Conservation (phyloP, 2,329 filamentous ascomycete genomes). For the Phaeoacremonium minimum region DNA sequence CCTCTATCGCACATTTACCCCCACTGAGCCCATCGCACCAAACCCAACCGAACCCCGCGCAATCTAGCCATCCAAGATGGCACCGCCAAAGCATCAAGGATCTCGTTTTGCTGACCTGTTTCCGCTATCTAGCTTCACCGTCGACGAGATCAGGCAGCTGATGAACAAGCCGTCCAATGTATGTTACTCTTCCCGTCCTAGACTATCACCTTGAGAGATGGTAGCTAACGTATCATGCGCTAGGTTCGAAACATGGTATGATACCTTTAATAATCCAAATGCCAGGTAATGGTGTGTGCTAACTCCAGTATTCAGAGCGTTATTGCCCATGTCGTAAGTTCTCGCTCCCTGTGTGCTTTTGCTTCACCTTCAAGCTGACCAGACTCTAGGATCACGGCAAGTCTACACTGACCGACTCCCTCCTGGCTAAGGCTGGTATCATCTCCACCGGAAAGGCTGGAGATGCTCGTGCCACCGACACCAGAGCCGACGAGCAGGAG, state of each 20-base stretch:
- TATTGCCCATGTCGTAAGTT: slow-evolving; percentile 99
- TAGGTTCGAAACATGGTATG: too few relatives aligned
- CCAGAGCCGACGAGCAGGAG: slow-evolving; percentile 95
- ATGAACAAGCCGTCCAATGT: slow-evolving; percentile 78
- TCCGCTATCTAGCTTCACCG: slow-evolving; percentile 75
- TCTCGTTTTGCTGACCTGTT: slow-evolving; percentile 41
- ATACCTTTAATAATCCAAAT: background rate
- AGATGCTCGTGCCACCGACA: slow-evolving; percentile 94
- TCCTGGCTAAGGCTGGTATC: slow-evolving; percentile 98
- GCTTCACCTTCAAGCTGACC: too few relatives aligned
- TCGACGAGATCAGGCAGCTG: slow-evolving; percentile 78
- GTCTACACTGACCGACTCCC: slow-evolving; percentile 98
- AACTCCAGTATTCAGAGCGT: slow-evolving; percentile 47
- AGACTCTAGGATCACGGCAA: slow-evolving; percentile 99
- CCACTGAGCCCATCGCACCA: background rate
- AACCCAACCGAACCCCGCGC: slow-evolving; percentile 4
- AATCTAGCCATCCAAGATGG: background rate
- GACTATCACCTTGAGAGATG: too few relatives aligned
- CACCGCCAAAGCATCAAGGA: slow-evolving; percentile 13
- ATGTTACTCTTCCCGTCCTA: slow-evolving; percentile 64
- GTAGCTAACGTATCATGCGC: too few relatives aligned
- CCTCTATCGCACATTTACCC: background rate
- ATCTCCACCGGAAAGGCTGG: slow-evolving; percentile 97
- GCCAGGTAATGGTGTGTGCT: background rate
- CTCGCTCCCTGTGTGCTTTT: too few relatives aligned